Conservation (phyloP, 2,329 filamentous ascomycete species). For the Cladosporium velox region DNA sequence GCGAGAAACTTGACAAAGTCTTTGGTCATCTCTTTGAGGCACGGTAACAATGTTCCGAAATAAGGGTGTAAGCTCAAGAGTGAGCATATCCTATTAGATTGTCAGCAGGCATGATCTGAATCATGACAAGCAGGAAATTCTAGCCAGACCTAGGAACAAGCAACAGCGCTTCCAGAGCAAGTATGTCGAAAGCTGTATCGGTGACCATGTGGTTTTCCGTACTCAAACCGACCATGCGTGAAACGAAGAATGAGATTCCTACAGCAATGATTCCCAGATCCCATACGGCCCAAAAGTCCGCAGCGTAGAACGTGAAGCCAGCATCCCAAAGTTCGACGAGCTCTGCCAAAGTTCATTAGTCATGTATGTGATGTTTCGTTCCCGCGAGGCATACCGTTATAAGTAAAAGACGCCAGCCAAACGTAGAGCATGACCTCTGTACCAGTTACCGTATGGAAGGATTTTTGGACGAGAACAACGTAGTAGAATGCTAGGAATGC, state of each 20-base stretch:
- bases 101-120: not conserved
- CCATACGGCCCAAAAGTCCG: slow-evolving; percentile 79
- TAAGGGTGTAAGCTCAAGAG: slow-evolving; percentile 84
- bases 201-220: slow-evolving; percentile 64
- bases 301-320: slow-evolving; percentile 80
- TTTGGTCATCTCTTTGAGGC: slow-evolving; percentile 89
- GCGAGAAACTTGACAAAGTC: slow-evolving; percentile 84
- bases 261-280: slow-evolving; percentile 40
- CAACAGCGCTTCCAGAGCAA: slow-evolving; percentile 84
- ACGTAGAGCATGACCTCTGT: slow-evolving; percentile 75
- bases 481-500: slow-evolving; percentile 81
- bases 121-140: not conserved
- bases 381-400: slow-evolving; percentile 62
- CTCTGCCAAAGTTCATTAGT: slow-evolving; percentile 26
- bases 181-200: slow-evolving; percentile 82
- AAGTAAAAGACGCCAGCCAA: slow-evolving; percentile 85
- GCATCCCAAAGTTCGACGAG: slow-evolving; percentile 82
- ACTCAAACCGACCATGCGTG: slow-evolving; percentile 67
- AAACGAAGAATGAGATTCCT: slow-evolving; percentile 62
- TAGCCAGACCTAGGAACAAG: slow-evolving; percentile 69
- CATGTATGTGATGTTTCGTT: no score
- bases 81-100: slow-evolving; percentile 68
- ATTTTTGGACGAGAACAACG: slow-evolving; percentile 75
- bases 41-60: slow-evolving; percentile 86
- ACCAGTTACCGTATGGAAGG: slow-evolving; percentile 64